Evolutionary conservation across 768 basidiomycete genomes (phyloP), one percentile per base, ranked within the genome.

Genomic region (Scleroderma bovista): DNA sequence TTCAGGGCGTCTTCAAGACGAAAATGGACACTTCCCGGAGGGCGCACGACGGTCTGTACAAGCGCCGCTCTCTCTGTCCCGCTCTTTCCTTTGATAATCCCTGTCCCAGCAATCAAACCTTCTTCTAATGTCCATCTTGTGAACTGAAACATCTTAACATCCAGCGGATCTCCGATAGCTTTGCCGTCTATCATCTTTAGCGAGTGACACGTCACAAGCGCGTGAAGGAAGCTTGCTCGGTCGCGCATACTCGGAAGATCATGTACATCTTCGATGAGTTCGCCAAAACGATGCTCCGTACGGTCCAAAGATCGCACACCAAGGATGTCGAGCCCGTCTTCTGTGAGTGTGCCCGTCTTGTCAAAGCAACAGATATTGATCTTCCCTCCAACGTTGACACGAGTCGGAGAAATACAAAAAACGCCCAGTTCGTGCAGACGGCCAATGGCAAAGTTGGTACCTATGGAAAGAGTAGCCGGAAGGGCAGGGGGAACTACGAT

Each of bases 351-450:
- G 8, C 96, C 96, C 1, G 96, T 99, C 71, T 99, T 99, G 74
- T 99, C 96, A 60, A 99, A 99, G 63, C 94, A 97, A 59, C 93
- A 93, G 10, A 98, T 86, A 56, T 98, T 97, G 70, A 98, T 75
- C 71, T 96, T 94, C 10, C 96, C 96, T 1, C 84, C 91, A 41
- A 99, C 81, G 60, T 99, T 99, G 59, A 99, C 88, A 42, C 96
- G 75, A 57, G 85, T 93, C 0, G 96, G 96, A 1, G 96, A 93
- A 53, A 97, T 98, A 66, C 96, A 99, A 72, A 88, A 98, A 48
- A 99, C 88, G 12, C 88, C 90, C 23, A 75, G 70, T 63, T 88
- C 91, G 45, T 93, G 86, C 16, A 99, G 79, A 47, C 96, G 84
- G 26, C 78, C 73, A 50, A 98, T 88, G 29, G 96, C 89, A 59